phyloP scores from a whole-genome alignment of 1,284 basidiomycete species.

The Irpex sp. region DNA sequence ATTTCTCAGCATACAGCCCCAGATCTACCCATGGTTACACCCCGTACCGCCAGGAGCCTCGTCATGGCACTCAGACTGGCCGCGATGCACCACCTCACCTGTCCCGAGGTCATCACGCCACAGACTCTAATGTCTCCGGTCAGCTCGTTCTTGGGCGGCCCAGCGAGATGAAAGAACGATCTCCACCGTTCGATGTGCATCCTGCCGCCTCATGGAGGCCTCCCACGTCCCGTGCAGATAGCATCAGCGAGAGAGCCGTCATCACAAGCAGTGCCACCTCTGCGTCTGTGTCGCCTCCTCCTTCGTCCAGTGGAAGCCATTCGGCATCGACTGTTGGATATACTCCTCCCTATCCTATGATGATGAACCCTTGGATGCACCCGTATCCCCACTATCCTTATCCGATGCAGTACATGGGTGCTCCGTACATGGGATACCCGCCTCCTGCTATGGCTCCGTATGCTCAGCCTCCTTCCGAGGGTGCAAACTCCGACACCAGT shows the following conservation, averaged over 20 bases:
- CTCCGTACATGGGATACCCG: constrained; percentile 44
- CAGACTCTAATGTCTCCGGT: too few species aligned
- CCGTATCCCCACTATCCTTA: constrained; percentile 49
- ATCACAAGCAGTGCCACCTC: constrained; percentile 5
- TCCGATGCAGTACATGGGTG: constrained; percentile 42
- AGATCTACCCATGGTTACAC: neutral
- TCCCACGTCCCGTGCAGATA: constrained; percentile 3
- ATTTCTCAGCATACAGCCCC: neutral
- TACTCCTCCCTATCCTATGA: constrained; percentile 30
- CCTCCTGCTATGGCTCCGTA: constrained; percentile 22
- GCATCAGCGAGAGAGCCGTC: constrained; percentile 8
- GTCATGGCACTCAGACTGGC: neutral
- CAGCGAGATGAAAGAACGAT: neutral
- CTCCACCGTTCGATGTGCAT: neutral
- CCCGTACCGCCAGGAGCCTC: neutral
- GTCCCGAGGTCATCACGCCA: neutral
- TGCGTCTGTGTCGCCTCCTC: constrained; percentile 11
- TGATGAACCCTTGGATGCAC: constrained; percentile 40
- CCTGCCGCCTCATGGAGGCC: neutral
- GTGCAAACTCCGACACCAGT: constrained; percentile 8
- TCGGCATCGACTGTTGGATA: neutral
- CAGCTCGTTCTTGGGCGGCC: too few species aligned
- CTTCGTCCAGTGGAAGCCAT: constrained; percentile 17
- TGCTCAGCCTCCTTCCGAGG: neutral
- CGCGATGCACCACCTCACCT: neutral